Evolutionary conservation across 78 protist species (phyloP), one percentile per base, ranked within the genome.

Genomic region (Isochrysis galbana): DNA sequence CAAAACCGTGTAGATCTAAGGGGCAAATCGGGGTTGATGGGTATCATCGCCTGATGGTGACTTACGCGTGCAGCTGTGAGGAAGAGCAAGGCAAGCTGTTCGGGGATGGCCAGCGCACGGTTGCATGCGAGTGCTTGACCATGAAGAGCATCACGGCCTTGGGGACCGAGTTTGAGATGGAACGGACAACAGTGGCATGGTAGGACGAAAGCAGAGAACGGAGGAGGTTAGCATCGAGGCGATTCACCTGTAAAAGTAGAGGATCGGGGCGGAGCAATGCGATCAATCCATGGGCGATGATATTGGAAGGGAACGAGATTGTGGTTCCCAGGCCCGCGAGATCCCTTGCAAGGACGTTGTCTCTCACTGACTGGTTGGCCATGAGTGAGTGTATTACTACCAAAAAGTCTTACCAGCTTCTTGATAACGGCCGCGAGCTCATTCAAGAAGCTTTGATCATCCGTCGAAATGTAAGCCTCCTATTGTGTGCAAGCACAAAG

Each of bases 91-190:
- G 19, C 10, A 19, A 10, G 19, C 67, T 54, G 67, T 54, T 10
- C 67, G 67, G 10, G 67, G 67, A 19, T 19, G 67, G 67, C 23
- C 29, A 61, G 74, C 14, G 14, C 0, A 39, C 32, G 84, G 34
- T 29, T 25, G 14, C 46, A 3, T 39, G 47, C 34, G 46, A 23
- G 32, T 26, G 48, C 14, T 29, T 19, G 41, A 80, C 55, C 47
- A 80, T 44, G 55, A 5, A 44, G 36, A 80, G 54, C 88, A 80
- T 80, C 44, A 80, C 34, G 29, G 55, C 54, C 88, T 80, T 80
- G 7, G 88, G 88, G 38, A 41, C 88, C 36, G 88, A 0, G 55
- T 80, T 44, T 10, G 34, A 1, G 21, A 80, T 10, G 10, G 88
- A 80, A 36, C 88, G 88, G 26, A 5, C 21, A 21, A 80, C 55